Base-by-base conservation (phyloP, 2,329 filamentous ascomycete genomes). In the Cytospora piceicola region DNA sequence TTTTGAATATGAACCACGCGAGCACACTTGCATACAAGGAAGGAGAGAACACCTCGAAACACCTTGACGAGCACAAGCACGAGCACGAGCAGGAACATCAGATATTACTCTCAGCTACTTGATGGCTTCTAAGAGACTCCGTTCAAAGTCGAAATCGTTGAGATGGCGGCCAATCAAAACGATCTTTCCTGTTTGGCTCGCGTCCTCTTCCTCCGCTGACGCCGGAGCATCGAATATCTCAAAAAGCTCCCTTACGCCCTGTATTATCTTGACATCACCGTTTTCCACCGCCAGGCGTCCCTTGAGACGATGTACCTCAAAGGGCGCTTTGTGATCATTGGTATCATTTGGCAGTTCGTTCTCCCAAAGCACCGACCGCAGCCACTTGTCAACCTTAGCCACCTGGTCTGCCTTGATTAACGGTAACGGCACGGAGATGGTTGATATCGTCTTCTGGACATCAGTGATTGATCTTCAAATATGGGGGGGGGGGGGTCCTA, bases 241-340 rank as follows among this genome's bases (percentile, higher is more conserved):
- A 76, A 98, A 99, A 20, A 98, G 85, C 72, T 97, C 94, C 61
- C 94, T 82, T 0, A 99, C 95, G 2, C 94, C 95, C 76, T 99
- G 95, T 9, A 98, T 83, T 69, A 98, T 87, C 74, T 92, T 91
- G 53, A 88, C 80, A 0, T 81, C 80, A 1, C 92, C 92, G 63
- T 89, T 82, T 0, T 79, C 73, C 22, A 94, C 80, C 0, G 85
- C 80, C 8, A 98, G 77, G 3, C 92, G 87, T 0, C 93, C 94
- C 75, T 99, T 99, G 42, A 93, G 81, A 15, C 95, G 87, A 74
- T 99, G 94, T 27, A 98, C 89, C 72, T 97, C 93, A 69, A 96
- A 92, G 53, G 62, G 73, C 57, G 69, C 71, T 63, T 69, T 72
- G 58, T 76, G 66, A 52, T 71, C 70, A 55, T 71, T 63, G 57